Evolutionary conservation across 2,329 filamentous ascomycete species (phyloP).

Genomic region (Bipolaris gigantea): DNA sequence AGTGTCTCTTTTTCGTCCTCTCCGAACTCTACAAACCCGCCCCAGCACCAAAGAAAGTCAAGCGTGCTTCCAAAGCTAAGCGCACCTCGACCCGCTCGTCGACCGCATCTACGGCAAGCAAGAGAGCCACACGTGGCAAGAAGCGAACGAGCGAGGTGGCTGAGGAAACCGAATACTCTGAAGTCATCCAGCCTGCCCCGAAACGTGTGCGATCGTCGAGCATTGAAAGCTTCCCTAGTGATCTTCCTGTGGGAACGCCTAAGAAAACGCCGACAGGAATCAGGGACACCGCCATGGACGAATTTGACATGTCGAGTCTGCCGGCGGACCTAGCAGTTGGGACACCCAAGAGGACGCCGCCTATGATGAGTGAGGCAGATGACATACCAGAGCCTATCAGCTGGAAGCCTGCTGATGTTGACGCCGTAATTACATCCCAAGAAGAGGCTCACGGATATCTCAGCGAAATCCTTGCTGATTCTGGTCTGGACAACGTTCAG

Average conservation of each 20-base stretch:
- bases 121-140: constrained; percentile 21
- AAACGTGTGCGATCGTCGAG: constrained; percentile 25
- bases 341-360: constrained; percentile 45
- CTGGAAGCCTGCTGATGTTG: constrained; percentile 78
- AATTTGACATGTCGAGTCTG: constrained; percentile 23
- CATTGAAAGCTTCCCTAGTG: constrained; percentile 26
- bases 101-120: constrained; percentile 15
- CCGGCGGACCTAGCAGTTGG: constrained; percentile 20
- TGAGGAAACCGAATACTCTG: constrained; percentile 9
- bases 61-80: constrained; percentile 32
- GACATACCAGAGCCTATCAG: constrained; percentile 36
- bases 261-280: constrained; percentile 22
- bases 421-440: constrained; percentile 62
- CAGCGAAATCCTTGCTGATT: constrained; percentile 34
- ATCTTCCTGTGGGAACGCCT: constrained; percentile 26
- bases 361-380: constrained; percentile 20
- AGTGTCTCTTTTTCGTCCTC: constrained; percentile 81
- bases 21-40: constrained; percentile 55
- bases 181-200: constrained; percentile 5
- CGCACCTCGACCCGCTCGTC: constrained; percentile 31
- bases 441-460: constrained; percentile 23
- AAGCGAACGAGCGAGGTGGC: constrained; percentile 23
- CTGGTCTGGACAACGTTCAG: constrained; percentile 36
- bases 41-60: constrained; percentile 30
- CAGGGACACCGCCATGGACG: constrained; percentile 7